phyloP scores from a whole-genome alignment of 345 rosid genomes.

The Eucalyptus regnans region DNA sequence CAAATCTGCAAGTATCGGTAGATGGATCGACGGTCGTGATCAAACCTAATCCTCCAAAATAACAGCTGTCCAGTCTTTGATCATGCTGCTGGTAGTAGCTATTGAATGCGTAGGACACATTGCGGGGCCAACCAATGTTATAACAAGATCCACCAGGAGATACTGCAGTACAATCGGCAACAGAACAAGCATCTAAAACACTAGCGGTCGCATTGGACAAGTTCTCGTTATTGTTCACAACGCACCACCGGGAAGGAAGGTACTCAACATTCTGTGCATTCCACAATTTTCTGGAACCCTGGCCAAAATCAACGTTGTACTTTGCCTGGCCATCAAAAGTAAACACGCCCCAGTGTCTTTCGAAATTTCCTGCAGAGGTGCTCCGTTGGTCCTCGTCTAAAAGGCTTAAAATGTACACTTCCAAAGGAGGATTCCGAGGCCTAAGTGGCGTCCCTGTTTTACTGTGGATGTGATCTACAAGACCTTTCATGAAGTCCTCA shows the following conservation, averaged over 20 bases:
- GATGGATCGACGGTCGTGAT: conserved; percentile 87
- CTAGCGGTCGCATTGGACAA: conserved; percentile 57
- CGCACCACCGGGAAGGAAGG: conserved; percentile 84
- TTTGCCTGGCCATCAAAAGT: conserved; percentile 96
- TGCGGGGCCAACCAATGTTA: conserved; percentile 63
- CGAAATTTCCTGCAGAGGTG: conserved; percentile 50
- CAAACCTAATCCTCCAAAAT: conserved; percentile 81
- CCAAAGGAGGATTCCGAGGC: conserved; percentile 42
- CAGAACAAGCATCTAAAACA: conserved; percentile 54
- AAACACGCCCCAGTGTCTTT: conserved; percentile 90
- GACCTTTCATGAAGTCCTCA: conserved; percentile 47
- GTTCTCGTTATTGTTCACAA: conserved; percentile 58
- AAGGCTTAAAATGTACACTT: conserved; percentile 58
- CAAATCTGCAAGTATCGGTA: conserved; percentile 41
- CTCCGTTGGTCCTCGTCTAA: conserved; percentile 70
- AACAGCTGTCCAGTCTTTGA: conserved; percentile 63
- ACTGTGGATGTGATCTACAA: conserved; percentile 50
- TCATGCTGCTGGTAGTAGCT: conserved; percentile 82
- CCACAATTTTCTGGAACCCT: conserved; percentile 32
- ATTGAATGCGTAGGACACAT: conserved; percentile 79
- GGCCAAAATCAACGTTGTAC: conserved; percentile 47
- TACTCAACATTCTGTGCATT: conserved; percentile 66
- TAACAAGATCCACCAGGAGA: conserved; percentile 75
- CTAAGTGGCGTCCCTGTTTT: conserved; percentile 49
- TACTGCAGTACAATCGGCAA: conserved; percentile 59